A percentile compares a stretch with the other conserved stretches of the same genome.
phyloP scores from a whole-genome alignment of 148 eudicot species.

The Pharnaceum exiguum region DNA sequence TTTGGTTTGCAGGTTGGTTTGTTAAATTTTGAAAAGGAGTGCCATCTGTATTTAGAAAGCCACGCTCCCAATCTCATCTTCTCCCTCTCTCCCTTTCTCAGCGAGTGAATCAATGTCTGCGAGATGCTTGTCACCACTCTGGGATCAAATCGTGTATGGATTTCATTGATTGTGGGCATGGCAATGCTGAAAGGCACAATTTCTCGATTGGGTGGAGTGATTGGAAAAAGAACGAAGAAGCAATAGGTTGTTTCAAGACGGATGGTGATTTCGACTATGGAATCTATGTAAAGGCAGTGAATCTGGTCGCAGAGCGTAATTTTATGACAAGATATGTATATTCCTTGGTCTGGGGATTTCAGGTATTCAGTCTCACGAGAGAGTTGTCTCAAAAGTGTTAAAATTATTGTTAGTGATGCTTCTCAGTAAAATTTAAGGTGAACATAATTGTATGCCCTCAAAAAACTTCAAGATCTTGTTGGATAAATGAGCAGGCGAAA shows the following conservation, averaged over 20 bases:
- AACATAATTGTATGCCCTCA: no score
- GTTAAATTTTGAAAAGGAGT: not conserved
- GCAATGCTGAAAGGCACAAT: slow-evolving; percentile 1
- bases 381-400: not conserved
- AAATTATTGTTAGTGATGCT: not conserved
- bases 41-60: not conserved
- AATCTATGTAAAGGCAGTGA: slow-evolving; percentile 54
- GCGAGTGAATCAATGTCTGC: slow-evolving; percentile 84
- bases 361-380: slow-evolving; percentile 36
- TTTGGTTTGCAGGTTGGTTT: slow-evolving; percentile 65
- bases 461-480: no score
- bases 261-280: slow-evolving; percentile 49
- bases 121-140: slow-evolving; percentile 48
- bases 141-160: slow-evolving; percentile 19
- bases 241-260: slow-evolving; percentile 29
- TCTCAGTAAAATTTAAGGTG: no score
- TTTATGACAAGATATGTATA: slow-evolving; percentile 53
- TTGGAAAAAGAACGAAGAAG: slow-evolving; percentile 40
- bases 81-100: slow-evolving; percentile 13
- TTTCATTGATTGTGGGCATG: slow-evolving; percentile 61
- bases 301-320: slow-evolving; percentile 36
- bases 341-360: slow-evolving; percentile 86
- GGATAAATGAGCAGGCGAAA: no score
- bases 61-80: not conserved
- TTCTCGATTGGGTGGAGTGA: slow-evolving; percentile 22